phyloP scores from a whole-genome alignment of 768 basidiomycete genomes.

The button mushroom (Agaricus bisporus) region DNA sequence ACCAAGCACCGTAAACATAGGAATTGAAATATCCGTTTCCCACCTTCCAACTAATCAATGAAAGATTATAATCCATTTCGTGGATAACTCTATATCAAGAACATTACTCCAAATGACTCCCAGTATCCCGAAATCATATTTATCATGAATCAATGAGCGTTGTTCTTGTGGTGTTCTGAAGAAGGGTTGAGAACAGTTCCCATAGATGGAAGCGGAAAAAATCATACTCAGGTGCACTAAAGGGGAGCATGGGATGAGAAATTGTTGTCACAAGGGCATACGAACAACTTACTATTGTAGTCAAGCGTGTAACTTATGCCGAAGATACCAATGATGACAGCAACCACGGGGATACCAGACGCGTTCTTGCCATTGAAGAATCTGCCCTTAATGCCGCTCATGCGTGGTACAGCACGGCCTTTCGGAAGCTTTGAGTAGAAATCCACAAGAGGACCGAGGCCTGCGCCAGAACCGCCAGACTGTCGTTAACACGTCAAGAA shows the following conservation, averaged over 20 bases:
- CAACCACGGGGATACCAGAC: slow-evolving; percentile 61
- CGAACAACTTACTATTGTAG: slow-evolving; percentile 70
- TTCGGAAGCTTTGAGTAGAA: slow-evolving; percentile 97
- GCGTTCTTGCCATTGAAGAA: slow-evolving; percentile 87
- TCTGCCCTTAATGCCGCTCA: slow-evolving; percentile 69
- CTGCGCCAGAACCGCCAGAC: slow-evolving; percentile 78
- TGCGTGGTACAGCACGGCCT: slow-evolving; percentile 60
- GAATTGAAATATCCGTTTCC: not conserved
- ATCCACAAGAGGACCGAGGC: slow-evolving; percentile 80
- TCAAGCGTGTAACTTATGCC: slow-evolving; percentile 81
- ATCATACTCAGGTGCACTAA: slow-evolving; percentile 1
- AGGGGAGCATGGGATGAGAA: not conserved
- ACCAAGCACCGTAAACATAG: slow-evolving; percentile 1
- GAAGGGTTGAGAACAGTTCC: not conserved
- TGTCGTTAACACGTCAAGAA: slow-evolving; percentile 21
- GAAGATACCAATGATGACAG: slow-evolving; percentile 60
- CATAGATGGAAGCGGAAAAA: not conserved
- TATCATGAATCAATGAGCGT: slow-evolving; percentile 51
- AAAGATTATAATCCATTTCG: slow-evolving; percentile 2
- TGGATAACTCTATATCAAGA: slow-evolving; percentile 2
- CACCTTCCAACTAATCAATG: not conserved
- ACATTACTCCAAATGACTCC: not conserved
- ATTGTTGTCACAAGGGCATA: slow-evolving; percentile 4
- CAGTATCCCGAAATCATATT: not conserved
- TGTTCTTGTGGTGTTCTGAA: slow-evolving; percentile 50